These are phyloP conservation scores for Trichopus zeylanicus DNA, from an alignment of 116 monocot species.

Conservation along the genomic window DNA sequence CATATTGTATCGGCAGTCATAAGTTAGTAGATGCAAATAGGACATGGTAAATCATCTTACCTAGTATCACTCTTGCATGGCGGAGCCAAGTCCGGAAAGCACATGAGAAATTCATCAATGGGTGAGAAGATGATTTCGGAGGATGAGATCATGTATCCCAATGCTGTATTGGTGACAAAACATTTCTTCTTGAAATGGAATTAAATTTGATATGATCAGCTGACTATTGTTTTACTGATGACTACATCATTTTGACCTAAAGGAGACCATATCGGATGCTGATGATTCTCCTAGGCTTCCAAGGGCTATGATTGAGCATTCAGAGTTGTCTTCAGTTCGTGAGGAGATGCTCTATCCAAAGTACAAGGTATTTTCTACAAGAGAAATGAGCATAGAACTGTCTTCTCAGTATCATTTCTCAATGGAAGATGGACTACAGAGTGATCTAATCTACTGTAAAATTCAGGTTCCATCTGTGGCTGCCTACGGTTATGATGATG, in stretches of 20 bases:
- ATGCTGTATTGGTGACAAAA: slow-evolving; percentile 20
- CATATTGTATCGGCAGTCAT: background rate
- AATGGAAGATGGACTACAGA: background rate
- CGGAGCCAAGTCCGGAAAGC: slow-evolving; percentile 29
- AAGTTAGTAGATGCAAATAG: background rate
- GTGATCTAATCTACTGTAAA: background rate
- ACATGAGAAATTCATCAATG: slow-evolving; percentile 5
- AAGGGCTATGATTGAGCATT: slow-evolving; percentile 35
- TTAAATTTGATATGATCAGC: background rate
- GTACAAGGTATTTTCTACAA: background rate
- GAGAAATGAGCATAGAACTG: too few relatives aligned
- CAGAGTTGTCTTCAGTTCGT: slow-evolving; percentile 60
- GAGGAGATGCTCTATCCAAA: slow-evolving; percentile 31
- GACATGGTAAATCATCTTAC: background rate
- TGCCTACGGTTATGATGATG: slow-evolving; percentile 27
- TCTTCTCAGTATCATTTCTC: too few relatives aligned
- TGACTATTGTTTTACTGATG: background rate
- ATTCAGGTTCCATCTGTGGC: slow-evolving; percentile 16
- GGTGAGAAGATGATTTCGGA: slow-evolving; percentile 88
- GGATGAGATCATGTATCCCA: slow-evolving; percentile 55
- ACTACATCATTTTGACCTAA: slow-evolving; percentile 8
- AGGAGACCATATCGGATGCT: slow-evolving; percentile 6
- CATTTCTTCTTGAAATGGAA: background rate
- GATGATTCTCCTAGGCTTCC: slow-evolving; percentile 34
- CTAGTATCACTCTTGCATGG: slow-evolving; percentile 23